Percentiles rank a stretch among this genome's conserved stretches.
Evolutionary conservation across 257 asterid species (phyloP).

Genomic region (Haberlea rhodopensis): DNA sequence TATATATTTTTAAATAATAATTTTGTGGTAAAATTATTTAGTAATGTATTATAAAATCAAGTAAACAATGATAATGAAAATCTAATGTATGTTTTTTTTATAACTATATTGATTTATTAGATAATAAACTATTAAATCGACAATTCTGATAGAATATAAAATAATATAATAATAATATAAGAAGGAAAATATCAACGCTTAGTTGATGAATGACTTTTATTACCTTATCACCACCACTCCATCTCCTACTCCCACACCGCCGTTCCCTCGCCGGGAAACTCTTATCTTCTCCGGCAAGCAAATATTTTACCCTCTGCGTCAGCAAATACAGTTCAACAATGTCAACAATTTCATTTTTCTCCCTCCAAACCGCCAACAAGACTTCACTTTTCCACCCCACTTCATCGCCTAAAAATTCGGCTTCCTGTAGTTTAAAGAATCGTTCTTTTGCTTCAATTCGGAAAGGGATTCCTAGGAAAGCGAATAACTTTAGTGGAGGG

Average conservation of each 20-base stretch:
- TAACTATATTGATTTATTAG: no score
- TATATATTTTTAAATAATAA: no score
- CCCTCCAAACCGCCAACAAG: slow-evolving; percentile 32
- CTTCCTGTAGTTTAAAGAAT: slow-evolving; percentile 20
- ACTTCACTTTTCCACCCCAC: slow-evolving; percentile 21
- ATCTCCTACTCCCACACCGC: slow-evolving; percentile 26
- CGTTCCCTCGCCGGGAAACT: slow-evolving; percentile 43
- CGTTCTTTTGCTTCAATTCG: slow-evolving; percentile 24
- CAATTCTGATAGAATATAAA: no score
- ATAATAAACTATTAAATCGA: no score
- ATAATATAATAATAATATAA: no score
- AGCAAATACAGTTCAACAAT: slow-evolving; percentile 17
- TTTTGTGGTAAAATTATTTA: no score
- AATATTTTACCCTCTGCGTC: not conserved
- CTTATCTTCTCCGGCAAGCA: slow-evolving; percentile 33
- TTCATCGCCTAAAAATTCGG: slow-evolving; percentile 15
- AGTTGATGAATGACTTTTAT: not conserved
- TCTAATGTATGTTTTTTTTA: no score
- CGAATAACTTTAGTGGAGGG: slow-evolving; percentile 30
- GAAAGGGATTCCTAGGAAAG: slow-evolving; percentile 20
- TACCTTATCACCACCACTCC: slow-evolving; percentile 28
- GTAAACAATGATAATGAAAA: no score
- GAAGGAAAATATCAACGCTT: not conserved
- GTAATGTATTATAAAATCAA: no score
- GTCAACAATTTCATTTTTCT: slow-evolving; percentile 35